Evolutionary conservation across 1,284 basidiomycete species (phyloP).

Genomic region (Cryptococcus sp.): DNA sequence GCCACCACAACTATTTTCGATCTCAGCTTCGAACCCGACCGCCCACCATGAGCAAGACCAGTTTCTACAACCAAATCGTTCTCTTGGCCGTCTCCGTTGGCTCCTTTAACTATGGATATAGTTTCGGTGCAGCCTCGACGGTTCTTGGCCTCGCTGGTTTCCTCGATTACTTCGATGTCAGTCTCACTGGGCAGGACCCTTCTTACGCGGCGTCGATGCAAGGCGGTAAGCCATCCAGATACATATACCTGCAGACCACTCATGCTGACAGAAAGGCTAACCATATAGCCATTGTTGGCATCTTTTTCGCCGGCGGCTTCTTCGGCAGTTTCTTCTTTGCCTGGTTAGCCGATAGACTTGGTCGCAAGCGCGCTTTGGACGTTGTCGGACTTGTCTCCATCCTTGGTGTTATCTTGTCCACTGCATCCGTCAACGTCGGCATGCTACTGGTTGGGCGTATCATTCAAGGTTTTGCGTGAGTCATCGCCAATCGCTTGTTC

Average conservation of each 20-base stretch:
- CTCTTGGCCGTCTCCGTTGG: slow-evolving; percentile 7
- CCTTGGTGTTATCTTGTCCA: slow-evolving; percentile 61
- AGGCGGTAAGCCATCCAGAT: slow-evolving; percentile 6
- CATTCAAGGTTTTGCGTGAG: slow-evolving; percentile 16
- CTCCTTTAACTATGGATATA: slow-evolving; percentile 3
- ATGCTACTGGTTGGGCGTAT: slow-evolving; percentile 64
- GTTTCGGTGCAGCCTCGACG: slow-evolving; percentile 6
- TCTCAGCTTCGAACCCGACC: too few relatives aligned
- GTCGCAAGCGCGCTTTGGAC: slow-evolving; percentile 9
- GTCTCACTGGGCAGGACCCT: slow-evolving; percentile 3
- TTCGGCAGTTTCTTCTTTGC: slow-evolving; percentile 16
- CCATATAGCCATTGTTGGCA: slow-evolving; percentile 10
- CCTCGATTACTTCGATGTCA: slow-evolving; percentile 12
- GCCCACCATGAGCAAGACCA: neutral
- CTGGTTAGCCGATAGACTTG: slow-evolving; percentile 15
- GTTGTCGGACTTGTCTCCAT: slow-evolving; percentile 23
- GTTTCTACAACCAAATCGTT: slow-evolving; percentile 5
- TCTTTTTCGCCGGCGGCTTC: slow-evolving; percentile 20
- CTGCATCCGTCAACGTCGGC: slow-evolving; percentile 62
- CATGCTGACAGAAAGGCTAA: neutral
- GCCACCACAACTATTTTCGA: too few relatives aligned
- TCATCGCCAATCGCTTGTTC: neutral
- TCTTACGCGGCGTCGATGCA: slow-evolving; percentile 15
- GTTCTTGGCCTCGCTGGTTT: slow-evolving; percentile 10
- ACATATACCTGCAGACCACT: neutral